Evolutionary conservation across 495 filamentous ascomycete species (phyloP).

Genomic region (Hypoxylon intermedium): DNA sequence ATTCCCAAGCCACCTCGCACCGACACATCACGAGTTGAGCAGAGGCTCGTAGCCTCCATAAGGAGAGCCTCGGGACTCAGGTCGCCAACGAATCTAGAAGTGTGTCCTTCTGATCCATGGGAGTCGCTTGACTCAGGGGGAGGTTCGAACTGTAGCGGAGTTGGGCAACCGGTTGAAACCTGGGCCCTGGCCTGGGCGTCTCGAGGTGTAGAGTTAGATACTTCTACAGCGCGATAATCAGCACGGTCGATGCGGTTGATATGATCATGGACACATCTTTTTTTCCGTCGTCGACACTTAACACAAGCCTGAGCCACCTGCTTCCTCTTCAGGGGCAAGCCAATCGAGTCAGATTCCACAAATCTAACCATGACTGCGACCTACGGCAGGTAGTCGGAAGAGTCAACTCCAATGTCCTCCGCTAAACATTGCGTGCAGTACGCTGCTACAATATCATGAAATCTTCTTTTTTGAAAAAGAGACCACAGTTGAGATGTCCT

Average conservation of each 20-base stretch:
- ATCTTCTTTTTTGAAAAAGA: too few relatives aligned
- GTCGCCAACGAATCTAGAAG: constrained; percentile 58
- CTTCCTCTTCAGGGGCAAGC: constrained; percentile 55
- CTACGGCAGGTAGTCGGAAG: constrained; percentile 13
- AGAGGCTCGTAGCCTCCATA: constrained; percentile 51
- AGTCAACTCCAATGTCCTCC: constrained; percentile 24
- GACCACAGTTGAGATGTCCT: too few relatives aligned
- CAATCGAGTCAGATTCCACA: constrained; percentile 52
- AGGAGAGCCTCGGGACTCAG: constrained; percentile 62
- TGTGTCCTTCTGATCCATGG: constrained; percentile 18
- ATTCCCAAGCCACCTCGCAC: constrained; percentile 48
- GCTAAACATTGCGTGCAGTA: background rate
- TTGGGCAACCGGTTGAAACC: constrained; percentile 2
- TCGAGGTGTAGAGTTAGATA: constrained; percentile 2
- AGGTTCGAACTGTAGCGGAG: constrained; percentile 11
- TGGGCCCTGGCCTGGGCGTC: background rate
- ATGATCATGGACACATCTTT: constrained; percentile 45
- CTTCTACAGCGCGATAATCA: background rate
- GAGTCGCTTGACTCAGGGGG: constrained; percentile 10
- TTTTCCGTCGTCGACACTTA: constrained; percentile 54
- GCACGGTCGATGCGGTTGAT: constrained; percentile 5
- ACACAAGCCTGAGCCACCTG: constrained; percentile 57
- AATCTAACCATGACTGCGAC: constrained; percentile 48
- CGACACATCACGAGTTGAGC: constrained; percentile 45
- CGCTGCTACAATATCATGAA: background rate